phyloP scores from a whole-genome alignment of 257 asterid genomes.

The Striga asiatica region DNA sequence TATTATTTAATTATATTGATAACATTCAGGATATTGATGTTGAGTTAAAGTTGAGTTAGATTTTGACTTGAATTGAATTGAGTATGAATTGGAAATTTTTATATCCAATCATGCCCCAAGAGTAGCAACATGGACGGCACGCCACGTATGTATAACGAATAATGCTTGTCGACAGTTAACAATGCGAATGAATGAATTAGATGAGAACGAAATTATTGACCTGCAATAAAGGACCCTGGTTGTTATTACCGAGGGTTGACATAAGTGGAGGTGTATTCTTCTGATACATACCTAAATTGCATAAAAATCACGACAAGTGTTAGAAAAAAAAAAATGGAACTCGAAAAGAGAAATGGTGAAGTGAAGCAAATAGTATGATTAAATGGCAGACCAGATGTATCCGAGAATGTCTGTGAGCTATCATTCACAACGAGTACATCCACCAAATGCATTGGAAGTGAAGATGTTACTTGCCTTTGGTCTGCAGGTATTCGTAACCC shows the following conservation, averaged over 20 bases:
- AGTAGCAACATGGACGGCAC: too few relatives aligned
- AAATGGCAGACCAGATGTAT: conserved; percentile 53
- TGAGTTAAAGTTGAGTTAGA: too few relatives aligned
- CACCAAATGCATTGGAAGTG: conserved; percentile 86
- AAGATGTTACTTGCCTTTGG: conserved; percentile 67
- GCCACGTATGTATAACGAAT: too few relatives aligned
- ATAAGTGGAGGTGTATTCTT: conserved; percentile 77
- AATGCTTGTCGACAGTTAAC: not conserved
- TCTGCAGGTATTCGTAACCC: conserved; percentile 77
- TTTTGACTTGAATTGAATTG: too few relatives aligned
- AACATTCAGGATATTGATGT: too few relatives aligned
- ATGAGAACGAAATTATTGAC: conserved; percentile 29
- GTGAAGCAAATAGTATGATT: conserved; percentile 8
- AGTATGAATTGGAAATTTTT: too few relatives aligned
- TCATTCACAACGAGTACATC: conserved; percentile 53
- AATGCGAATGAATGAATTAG: not conserved
- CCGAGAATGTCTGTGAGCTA: conserved; percentile 46
- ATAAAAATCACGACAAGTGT: conserved; percentile 12
- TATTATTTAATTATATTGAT: too few relatives aligned
- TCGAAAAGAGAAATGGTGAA: not conserved
- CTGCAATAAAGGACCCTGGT: conserved; percentile 62
- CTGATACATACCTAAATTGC: conserved; percentile 61
- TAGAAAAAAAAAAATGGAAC: not conserved
- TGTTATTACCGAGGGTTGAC: conserved; percentile 46
- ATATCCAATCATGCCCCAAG: too few relatives aligned